These are phyloP conservation scores for Blastocystis sp. DNA, from an alignment of 352 stramenopile species.

Conservation along the genomic window DNA sequence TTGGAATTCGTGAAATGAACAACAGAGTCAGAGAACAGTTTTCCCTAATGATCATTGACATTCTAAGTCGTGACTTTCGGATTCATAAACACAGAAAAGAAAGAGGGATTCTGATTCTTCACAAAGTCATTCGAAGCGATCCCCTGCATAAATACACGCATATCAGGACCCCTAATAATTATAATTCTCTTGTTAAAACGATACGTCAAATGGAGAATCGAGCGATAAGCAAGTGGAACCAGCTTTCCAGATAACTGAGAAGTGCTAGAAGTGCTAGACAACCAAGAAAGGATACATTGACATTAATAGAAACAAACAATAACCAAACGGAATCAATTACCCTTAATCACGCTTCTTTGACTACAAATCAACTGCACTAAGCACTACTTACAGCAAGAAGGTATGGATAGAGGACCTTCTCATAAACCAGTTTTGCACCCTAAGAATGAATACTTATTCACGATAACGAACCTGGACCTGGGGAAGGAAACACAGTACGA, in stretches of 20 bases:
- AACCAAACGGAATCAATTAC: conserved; percentile 1
- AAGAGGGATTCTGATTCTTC: not conserved
- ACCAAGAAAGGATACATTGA: not conserved
- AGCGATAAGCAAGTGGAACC: conserved; percentile 20
- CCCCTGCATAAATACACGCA: not conserved
- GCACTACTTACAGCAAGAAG: not conserved
- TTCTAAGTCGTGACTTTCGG: not conserved
- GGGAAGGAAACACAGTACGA: conserved; percentile 25
- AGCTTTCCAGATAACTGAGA: not conserved
- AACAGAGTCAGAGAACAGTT: conserved; percentile 48
- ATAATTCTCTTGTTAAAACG: not conserved
- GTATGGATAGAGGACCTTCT: not conserved
- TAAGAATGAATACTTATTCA: not conserved
- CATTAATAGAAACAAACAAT: not conserved
- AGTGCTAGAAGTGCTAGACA: not conserved
- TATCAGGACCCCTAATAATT: conserved; percentile 16
- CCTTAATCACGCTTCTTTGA: conserved; percentile 50
- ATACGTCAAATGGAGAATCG: conserved; percentile 34
- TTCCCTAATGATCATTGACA: not conserved
- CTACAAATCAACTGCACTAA: not conserved
- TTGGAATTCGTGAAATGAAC: not conserved
- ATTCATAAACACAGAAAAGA: conserved; percentile 36
- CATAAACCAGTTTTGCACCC: conserved; percentile 18
- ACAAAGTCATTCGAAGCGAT: conserved; percentile 57
- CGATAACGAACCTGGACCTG: not conserved